These are phyloP conservation scores for Pichia ethanolica DNA, from an alignment of 805 yeast species.

Conservation along the genomic window DNA sequence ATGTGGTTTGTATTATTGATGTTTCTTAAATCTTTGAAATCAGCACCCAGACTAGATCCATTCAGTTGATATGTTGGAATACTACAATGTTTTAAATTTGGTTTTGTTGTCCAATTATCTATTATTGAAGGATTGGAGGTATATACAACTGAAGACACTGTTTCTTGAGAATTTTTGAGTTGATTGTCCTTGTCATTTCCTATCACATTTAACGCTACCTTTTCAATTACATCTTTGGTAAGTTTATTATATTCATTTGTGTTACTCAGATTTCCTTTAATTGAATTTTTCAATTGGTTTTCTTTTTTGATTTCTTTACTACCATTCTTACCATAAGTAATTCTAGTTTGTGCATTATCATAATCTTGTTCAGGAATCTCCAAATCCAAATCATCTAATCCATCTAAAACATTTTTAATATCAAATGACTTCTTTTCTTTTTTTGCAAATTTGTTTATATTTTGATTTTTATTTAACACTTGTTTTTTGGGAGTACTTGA, in stretches of 20 bases:
- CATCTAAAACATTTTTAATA: neutral
- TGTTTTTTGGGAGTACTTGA: conserved; percentile 6
- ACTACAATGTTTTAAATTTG: neutral
- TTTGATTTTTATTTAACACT: neutral
- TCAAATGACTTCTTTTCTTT: neutral
- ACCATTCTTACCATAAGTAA: no score
- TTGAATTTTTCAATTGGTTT: neutral
- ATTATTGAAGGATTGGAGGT: neutral
- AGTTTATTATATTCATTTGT: neutral
- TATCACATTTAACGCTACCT: neutral
- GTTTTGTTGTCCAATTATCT: neutral
- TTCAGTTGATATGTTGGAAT: no score
- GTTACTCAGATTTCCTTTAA: neutral
- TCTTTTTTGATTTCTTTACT: no score
- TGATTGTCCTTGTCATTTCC: neutral
- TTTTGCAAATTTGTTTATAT: neutral
- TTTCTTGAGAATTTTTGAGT: neutral
- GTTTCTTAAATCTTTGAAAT: no score
- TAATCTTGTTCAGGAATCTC: neutral
- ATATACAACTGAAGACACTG: neutral
- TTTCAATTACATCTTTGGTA: neutral
- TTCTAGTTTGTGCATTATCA: no score
- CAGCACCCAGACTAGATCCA: no score
- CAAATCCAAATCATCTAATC: neutral
- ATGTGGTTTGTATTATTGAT: neutral